Evolutionary conservation across 2,329 filamentous ascomycete species (phyloP), one percentile per base, ranked within the genome.

Genomic region (Ramularia endophylla): DNA sequence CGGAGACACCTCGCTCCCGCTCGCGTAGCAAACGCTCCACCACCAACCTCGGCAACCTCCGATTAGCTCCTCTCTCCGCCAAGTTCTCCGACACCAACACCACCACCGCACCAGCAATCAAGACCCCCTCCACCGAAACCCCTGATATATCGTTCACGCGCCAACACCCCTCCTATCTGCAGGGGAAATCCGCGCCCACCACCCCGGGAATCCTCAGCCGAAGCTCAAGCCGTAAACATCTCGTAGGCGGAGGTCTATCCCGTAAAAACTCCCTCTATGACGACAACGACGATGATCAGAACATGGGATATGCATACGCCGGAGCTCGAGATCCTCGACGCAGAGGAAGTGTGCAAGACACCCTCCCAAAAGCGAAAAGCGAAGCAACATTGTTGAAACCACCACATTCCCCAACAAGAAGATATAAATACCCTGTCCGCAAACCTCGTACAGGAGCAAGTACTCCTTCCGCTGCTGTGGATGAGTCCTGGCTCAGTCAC

Each of bases 401-500:
- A 60, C 32, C 8, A 9, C 16, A 19, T 11, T 48, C 48, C 12
- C 34, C 49, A 9, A 44, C 33, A 27, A 44, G 40, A 29, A 48
- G 45, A 27, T 38, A 52, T n/a, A 38, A 32, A 29, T 27, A 44
- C 16, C 22, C 36, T 8, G 22, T 40, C 11, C 39, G 44, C 13
- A 40, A 36, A 22, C 41, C 44, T 5, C 32, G 36, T 13, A 48
- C 41, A n/a, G 50, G 47, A 18, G 39, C 41, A 7, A 13, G 33
- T 8, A 56, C 53, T 7, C 47, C n/a, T n/a, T n/a, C 48, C 5
- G 36, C 41, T 16, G 40, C 37, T 5, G 12, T 13, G n/a, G 52
- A 73, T 38, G 68, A 76, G 36, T 74, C 76, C 56, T 81, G 78
- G 78, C 65, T 81, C 40, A 70, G 78, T 32, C 73, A 77, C 38